Evolutionary conservation across 176 grass and related monocot genomes (phyloP).

Genomic region (Avena atlantica): DNA sequence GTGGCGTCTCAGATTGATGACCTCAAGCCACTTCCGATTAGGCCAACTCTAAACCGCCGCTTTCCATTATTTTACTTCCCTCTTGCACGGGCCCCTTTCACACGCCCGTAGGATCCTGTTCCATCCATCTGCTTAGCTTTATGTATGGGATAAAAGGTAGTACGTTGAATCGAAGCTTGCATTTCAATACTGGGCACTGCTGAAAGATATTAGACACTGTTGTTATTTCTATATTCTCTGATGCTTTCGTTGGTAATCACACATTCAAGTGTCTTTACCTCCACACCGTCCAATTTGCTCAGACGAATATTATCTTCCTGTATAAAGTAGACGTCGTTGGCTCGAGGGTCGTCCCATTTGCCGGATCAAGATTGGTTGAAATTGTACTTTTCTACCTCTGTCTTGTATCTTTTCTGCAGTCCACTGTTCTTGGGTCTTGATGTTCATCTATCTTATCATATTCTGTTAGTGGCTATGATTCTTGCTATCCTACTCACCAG

Average conservation of each 20-base stretch:
- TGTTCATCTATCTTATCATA: constrained; percentile 39
- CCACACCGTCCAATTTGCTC: constrained; percentile 50
- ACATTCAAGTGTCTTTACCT: constrained; percentile 42
- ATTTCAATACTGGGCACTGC: constrained; percentile 18
- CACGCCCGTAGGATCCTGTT: not conserved
- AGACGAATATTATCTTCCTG: constrained; percentile 38
- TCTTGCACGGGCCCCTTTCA: constrained; percentile 17
- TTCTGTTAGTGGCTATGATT: constrained; percentile 40
- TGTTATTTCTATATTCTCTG: constrained; percentile 43
- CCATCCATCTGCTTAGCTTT: not conserved
- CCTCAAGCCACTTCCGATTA: constrained; percentile 20
- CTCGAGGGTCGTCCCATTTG: constrained; percentile 11
- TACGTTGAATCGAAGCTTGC: constrained; percentile 19
- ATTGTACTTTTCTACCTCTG: constrained; percentile 17
- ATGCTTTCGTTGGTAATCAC: constrained; percentile 37
- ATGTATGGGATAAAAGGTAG: constrained; percentile 31
- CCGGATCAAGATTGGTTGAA: constrained; percentile 26
- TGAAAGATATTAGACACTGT: not conserved
- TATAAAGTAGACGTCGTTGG: constrained; percentile 42
- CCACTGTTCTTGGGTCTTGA: constrained; percentile 27
- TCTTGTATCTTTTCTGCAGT: constrained; percentile 22
- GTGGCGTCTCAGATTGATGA: constrained; percentile 48
- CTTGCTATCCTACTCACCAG: constrained; percentile 24
- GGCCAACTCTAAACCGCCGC: not conserved
- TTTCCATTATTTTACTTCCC: constrained; percentile 3